phyloP scores from a whole-genome alignment of 768 basidiomycete species.

The Kwoniella sp. region DNA sequence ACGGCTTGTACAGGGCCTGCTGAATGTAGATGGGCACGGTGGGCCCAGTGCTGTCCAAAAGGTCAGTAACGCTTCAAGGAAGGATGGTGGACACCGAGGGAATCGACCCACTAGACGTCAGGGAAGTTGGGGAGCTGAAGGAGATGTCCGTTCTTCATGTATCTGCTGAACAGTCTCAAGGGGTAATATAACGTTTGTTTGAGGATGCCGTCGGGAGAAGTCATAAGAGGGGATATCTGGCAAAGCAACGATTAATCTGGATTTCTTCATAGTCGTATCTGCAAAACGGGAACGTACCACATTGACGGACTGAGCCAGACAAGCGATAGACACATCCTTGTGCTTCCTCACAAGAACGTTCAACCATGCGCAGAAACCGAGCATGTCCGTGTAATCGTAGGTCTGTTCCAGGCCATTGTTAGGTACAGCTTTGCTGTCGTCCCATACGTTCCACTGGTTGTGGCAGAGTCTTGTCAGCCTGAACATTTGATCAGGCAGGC shows the following conservation, averaged over 20 bases:
- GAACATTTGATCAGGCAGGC: background rate
- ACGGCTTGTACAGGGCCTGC: constrained; percentile 55
- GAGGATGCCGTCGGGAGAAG: constrained; percentile 28
- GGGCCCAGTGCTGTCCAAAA: constrained; percentile 47
- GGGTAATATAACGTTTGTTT: constrained; percentile 36
- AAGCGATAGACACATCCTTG: constrained; percentile 65
- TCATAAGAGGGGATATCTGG: constrained; percentile 58
- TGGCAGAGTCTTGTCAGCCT: background rate
- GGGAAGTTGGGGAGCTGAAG: constrained; percentile 25
- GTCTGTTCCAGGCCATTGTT: constrained; percentile 63
- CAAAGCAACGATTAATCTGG: constrained; percentile 31
- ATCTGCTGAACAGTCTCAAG: constrained; percentile 62
- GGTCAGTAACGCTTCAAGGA: constrained; percentile 5
- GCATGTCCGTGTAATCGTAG: constrained; percentile 63
- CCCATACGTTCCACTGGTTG: constrained; percentile 60
- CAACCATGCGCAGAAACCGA: constrained; percentile 66
- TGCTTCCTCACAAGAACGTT: constrained; percentile 67
- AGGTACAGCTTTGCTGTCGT: constrained; percentile 59
- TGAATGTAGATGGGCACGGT: constrained; percentile 64
- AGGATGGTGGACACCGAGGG: background rate
- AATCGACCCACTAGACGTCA: constrained; percentile 40
- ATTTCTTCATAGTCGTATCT: background rate
- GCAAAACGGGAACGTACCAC: constrained; percentile 41
- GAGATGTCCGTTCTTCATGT: constrained; percentile 60
- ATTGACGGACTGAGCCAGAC: constrained; percentile 63